Evolutionary conservation across 345 rosid genomes (phyloP), one percentile per base, ranked within the genome.

Genomic region (Citrus trifoliata): DNA sequence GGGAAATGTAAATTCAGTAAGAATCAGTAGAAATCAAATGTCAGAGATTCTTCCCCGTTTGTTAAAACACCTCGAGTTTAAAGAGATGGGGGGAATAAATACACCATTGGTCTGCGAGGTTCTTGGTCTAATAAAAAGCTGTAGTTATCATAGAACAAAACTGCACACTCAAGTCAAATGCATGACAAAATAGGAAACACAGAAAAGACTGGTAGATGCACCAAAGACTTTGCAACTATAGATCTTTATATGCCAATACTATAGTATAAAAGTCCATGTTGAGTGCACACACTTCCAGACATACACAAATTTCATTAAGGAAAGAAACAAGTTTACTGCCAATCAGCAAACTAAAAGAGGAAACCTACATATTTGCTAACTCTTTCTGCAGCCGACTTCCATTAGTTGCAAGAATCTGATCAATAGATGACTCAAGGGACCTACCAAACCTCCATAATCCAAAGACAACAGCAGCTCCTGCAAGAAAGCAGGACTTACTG

Each of bases 341-440:
- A 73, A 75, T n/a, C 78, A 48, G 58, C 72, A 76, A 71, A 82
- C 22, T 55, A 61, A 10, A 61, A 6, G 64, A 71, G 68, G 75
- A 61, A 71, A 77, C 93, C 73, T 88, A 91, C 98, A 95, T 87
- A 78, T 84, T 87, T 67, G 93, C 97, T 65, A 93, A 86, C 82
- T 87, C 95, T 83, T 76, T 85, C 85, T 90, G 93, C 75, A 92
- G 84, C 64, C 82, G 86, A 71, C 87, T 93, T 70, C 94, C 94
- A 67, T 92, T 89, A 79, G 83, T 82, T 38, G 80, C 77, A 82
- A 95, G 93, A 83, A 93, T 86, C 82, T 80, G 74, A 77, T 93
- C 97, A 78, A 84, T 82, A 71, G 80, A 87, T 22, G 90, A 84
- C 64, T 84, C 82, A 2, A 87, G 71, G n/a, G 88, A 85, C 67